phyloP scores from a whole-genome alignment of 192 early-diverging fungal genomes.

The Podila clonocystis region DNA sequence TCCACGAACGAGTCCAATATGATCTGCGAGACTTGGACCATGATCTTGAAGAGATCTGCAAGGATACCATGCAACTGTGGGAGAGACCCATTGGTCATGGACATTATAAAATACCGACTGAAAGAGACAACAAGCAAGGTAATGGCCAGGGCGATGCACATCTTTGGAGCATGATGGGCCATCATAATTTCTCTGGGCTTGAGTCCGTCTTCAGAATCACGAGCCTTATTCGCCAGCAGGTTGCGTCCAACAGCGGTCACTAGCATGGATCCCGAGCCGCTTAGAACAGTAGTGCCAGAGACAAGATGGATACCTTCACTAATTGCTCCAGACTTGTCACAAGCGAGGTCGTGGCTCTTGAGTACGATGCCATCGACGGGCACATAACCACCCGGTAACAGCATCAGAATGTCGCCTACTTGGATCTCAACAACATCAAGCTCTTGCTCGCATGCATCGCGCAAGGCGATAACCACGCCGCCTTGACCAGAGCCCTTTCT shows the following conservation, averaged over 20 bases:
- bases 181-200: no score
- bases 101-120: no score
- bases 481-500: constrained; percentile 69
- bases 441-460: constrained; percentile 77
- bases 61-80: no score
- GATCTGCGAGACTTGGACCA: no score
- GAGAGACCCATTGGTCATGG: no score
- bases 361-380: constrained; percentile 91
- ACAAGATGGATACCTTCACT: constrained; percentile 88
- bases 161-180: no score
- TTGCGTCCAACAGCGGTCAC: constrained; percentile 82
- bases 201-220: no score
- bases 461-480: constrained; percentile 68
- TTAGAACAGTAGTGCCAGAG: constrained; percentile 89
- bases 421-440: constrained; percentile 83
- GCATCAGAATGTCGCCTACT: constrained; percentile 88
- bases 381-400: constrained; percentile 91
- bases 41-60: no score
- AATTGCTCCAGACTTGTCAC: constrained; percentile 90
- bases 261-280: constrained; percentile 84
- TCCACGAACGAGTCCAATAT: no score
- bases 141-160: no score
- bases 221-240: constrained; percentile 58
- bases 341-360: constrained; percentile 79
- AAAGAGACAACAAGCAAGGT: no score